A percentile compares a stretch with the other conserved stretches of the same genome.
These are phyloP conservation scores for Botrytis porri DNA, from an alignment of 2,329 filamentous ascomycete species.

Conservation along the genomic window DNA sequence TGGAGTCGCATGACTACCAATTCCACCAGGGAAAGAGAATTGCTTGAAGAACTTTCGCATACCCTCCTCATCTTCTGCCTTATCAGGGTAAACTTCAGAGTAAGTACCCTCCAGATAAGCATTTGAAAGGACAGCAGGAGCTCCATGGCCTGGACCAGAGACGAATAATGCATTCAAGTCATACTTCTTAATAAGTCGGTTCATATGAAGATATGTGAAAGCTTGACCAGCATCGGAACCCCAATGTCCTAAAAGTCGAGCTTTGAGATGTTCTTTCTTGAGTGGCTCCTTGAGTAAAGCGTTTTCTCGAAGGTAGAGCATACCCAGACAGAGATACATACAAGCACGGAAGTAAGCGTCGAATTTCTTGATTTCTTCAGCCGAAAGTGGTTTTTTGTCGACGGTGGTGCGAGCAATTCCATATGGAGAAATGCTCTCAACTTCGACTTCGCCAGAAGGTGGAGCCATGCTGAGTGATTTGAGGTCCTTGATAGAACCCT, in stretches of 20 bases:
- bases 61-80: slow-evolving; percentile 64
- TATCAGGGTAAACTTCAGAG: slow-evolving; percentile 73
- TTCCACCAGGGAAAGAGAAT: slow-evolving; percentile 78
- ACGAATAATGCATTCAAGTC: slow-evolving; percentile 70
- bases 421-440: slow-evolving; percentile 60
- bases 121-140: slow-evolving; percentile 72
- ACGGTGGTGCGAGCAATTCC: slow-evolving; percentile 64
- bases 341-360: slow-evolving; percentile 73
- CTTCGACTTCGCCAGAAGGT: slow-evolving; percentile 38
- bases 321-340: slow-evolving; percentile 72
- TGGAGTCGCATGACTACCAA: slow-evolving; percentile 74
- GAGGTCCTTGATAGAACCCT: neutral
- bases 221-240: slow-evolving; percentile 77
- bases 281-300: slow-evolving; percentile 68
- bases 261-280: slow-evolving; percentile 66
- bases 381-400: slow-evolving; percentile 57
- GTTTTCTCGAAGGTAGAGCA: slow-evolving; percentile 76
- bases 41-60: slow-evolving; percentile 77
- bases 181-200: slow-evolving; percentile 78
- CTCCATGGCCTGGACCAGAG: slow-evolving; percentile 75
- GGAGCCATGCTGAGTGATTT: slow-evolving; percentile 27
- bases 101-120: slow-evolving; percentile 76
- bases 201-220: slow-evolving; percentile 81
- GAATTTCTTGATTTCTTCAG: slow-evolving; percentile 65
- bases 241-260: slow-evolving; percentile 72